Evolutionary conservation across 2,329 filamentous ascomycete genomes (phyloP).

Genomic region (Stylonectria norvegica): DNA sequence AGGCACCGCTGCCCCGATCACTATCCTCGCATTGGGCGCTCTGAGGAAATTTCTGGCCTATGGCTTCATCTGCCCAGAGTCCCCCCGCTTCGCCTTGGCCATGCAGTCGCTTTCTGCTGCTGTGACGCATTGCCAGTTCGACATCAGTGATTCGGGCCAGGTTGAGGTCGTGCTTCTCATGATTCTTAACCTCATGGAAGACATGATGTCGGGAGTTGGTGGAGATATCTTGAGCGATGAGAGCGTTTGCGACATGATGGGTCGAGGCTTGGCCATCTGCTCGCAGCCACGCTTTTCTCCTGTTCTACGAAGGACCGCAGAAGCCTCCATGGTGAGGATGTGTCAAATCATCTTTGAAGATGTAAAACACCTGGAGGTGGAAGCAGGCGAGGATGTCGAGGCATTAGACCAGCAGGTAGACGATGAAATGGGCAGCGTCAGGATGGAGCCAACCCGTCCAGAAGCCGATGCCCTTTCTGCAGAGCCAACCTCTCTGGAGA

Average conservation of each 20-base stretch:
- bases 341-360: conserved; percentile 97
- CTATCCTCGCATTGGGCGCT: conserved; percentile 86
- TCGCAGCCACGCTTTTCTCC: conserved; percentile 91
- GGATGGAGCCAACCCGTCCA: conserved; percentile 59
- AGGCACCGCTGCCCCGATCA: conserved; percentile 93
- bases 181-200: conserved; percentile 96
- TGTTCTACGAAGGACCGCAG: conserved; percentile 82
- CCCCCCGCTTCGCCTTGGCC: conserved; percentile 81
- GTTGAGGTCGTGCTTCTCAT: conserved; percentile 93
- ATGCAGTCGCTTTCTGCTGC: conserved; percentile 95
- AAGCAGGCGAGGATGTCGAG: conserved; percentile 64
- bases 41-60: conserved; percentile 97
- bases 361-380: conserved; percentile 75
- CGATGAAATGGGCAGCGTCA: conserved; percentile 69
- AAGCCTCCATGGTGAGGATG: conserved; percentile 98
- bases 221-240: conserved; percentile 94
- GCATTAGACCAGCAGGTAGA: conserved; percentile 64
- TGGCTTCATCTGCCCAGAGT: conserved; percentile 78
- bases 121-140: conserved; percentile 96
- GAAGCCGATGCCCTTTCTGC: conserved; percentile 19
- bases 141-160: conserved; percentile 89
- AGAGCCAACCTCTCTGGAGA: conserved; percentile 16
- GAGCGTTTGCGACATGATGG: conserved; percentile 99
- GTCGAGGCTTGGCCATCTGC: conserved; percentile 93
- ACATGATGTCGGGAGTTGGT: conserved; percentile 91